Base-by-base conservation (phyloP, 257 asterid species). In the Henckelia pumila region DNA sequence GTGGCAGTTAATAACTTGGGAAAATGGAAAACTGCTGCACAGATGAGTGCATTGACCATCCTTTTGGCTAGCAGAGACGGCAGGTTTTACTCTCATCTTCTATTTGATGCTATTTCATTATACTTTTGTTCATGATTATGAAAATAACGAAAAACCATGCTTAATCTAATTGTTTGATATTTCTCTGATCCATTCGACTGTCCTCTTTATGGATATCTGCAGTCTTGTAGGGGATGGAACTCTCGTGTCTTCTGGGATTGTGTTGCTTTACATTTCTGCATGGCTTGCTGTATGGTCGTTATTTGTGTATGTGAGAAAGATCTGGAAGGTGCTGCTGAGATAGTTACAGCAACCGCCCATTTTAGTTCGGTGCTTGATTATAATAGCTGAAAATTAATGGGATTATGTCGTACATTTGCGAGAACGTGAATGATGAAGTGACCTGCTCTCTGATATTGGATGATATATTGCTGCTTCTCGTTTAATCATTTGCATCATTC, bases 11-110 rank as follows among this genome's bases (percentile, higher is more conserved):
- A 86, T 76, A 90, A 77, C 77, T 78, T 93, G 77, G 97, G 99
- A 22, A 93, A 93, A 80, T 93, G 97, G 99, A 93, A 93, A 81
- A 90, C 99, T 55, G 97, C 97, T 52, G 75, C 96, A 17, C 99
- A 93, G 88, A 93, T 93, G 99, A 82, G 63, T 69, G 88, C 99
- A 37, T 69, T 93, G 81, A 90, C 95, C 61, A 80, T 88, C 71
- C 88, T 93, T 70, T 84, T 93, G 76, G 96, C 95, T 63, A 71
- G 95, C 59, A 86, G 97, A 76, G 97, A 88, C 59, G 78, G 83
- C 95, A 86, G 99, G 99, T 90, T 73, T 35, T 55, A 32, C 25
- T 64, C 22, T 67, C 58, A 25, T 53, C 68, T 65, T 64, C 59
- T 22, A 40, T 67, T 66, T 10, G 8, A 23, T 33, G 25, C 14